Evolutionary conservation across 495 filamentous ascomycete genomes (phyloP), one percentile per base, ranked within the genome.

Genomic region (Aspergillus panamensis): DNA sequence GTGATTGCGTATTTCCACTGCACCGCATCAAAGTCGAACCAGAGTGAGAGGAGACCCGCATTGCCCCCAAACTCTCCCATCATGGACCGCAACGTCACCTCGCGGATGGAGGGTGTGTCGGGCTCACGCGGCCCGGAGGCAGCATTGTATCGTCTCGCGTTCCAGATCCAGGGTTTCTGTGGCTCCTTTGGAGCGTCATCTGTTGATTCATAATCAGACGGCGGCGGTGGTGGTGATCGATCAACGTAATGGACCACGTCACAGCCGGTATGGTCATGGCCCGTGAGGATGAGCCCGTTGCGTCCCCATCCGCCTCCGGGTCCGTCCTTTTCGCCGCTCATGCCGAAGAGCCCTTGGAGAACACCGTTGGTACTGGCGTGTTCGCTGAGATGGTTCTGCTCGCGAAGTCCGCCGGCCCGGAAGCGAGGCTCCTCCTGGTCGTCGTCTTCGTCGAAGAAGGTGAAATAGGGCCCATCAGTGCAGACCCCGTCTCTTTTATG

Each of bases 21-120:
- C 73, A 54, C 61, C 45, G 50, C 60, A 8, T 65, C 74, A 39
- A 79, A 48, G 70, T 97, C 89, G 66, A 92, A 97, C 95, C 95
- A 98, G 2, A 87, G 77, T 40, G 86, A 92, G 42, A 98, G 68
- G 30, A 98, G 74, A 0, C 90, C 95, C 0, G 91, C 92, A 69
- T 96, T 92, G 5, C 94, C 94, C 17, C 84, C 86, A 65, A 85
- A 97, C 25, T 88, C 88, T 21, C 93, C 94, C 94, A 98, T 98
- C 94, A 98, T 97, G 62, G 91, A 96, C n/a, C 91, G 82, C 6
- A 97, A 87, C 0, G 94, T 98, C 51, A 97, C 83, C 72, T 97
- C 94, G 3, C 92, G 76, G n/a, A 96, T 77, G 0, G 73, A 76
- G 0, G 76, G 74, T 0, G 54, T 45, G 48, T 19, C 14, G 40